Base-by-base conservation (phyloP, 177 flowering plant species). In the Vitis hybrid region DNA sequence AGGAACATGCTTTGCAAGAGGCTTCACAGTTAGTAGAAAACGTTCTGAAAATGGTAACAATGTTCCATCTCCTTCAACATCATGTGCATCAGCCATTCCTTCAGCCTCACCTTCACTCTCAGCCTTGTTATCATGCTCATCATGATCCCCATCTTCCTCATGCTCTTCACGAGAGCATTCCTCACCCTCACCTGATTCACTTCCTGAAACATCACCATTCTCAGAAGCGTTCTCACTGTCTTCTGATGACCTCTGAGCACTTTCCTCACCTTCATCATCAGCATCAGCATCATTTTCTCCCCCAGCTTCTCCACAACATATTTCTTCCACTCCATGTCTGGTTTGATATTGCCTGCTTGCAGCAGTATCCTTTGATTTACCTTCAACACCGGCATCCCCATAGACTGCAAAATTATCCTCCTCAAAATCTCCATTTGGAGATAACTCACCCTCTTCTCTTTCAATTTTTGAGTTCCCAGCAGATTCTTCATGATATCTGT, bases 71-170 rank as follows among this genome's bases (percentile, higher is more conserved):
- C 88, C 93, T 67, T 87, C 93, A 51, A 55, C 82, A 76, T 87
- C 90, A 76, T 84, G 87, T 9, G 86, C 92, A 83, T 92, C 91
- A 50, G 87, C 91, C 78, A 72, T 81, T 39, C 90, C 97, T 76
- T 87, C 98, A 56, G 89, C 97, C 82, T 93, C 98, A 66, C 93
- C 98, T 84, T 94, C 97, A 86, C 95, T 94, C 80, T 90, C 97
- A 33, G 85, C 93, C 76, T 88, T 91, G 29, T 75, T 78, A 65
- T 88, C 91, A 79, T 81, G 80, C 58, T 85, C 91, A 26, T 81
- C 90, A 76, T 85, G 84, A 53, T 82, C 91, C n/a, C 72, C 86
- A 70, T 89, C 95, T 72, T 85, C 93, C 68, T 85, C 89, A 57
- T 79, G 92, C 69, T 86, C 90, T 72, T 88, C 97, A 76, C 73